Percentiles rank a stretch among this genome's conserved stretches.
These are phyloP conservation scores for Fusarium multiceps DNA, from an alignment of 2,329 filamentous ascomycete genomes.

Conservation along the genomic window DNA sequence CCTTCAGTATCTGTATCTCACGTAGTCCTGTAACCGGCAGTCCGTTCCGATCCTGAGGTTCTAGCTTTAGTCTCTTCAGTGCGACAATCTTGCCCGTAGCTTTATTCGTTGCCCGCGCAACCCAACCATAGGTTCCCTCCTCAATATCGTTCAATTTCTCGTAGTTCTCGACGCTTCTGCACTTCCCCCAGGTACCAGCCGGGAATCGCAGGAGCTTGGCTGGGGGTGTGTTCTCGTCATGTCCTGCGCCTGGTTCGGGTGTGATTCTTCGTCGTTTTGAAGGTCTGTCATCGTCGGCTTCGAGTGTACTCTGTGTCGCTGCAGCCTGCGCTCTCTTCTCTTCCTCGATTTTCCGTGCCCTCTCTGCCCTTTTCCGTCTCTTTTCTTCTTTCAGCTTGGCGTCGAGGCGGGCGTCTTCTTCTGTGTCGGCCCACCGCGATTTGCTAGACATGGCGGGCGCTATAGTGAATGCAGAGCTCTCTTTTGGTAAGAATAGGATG, in stretches of 20 bases:
- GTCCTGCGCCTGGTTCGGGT: conserved; percentile 53
- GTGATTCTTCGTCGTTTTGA: conserved; percentile 72
- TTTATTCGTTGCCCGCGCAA: conserved; percentile 82
- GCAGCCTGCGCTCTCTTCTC: conserved; percentile 52
- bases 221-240: conserved; percentile 36
- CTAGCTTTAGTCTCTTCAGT: conserved; percentile 92
- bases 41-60: conserved; percentile 76
- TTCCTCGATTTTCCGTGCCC: conserved; percentile 75
- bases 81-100: conserved; percentile 85
- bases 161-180: conserved; percentile 85
- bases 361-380: conserved; percentile 84
- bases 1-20: conserved; percentile 91
- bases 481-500: neutral
- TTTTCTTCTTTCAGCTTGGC: conserved; percentile 87
- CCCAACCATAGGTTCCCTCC: conserved; percentile 95
- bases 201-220: conserved; percentile 78
- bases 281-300: conserved; percentile 54
- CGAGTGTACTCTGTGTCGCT: conserved; percentile 29
- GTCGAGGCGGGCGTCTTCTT: conserved; percentile 81
- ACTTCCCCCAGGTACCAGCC: conserved; percentile 72
- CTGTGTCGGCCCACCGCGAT: conserved; percentile 90
- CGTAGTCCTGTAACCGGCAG: conserved; percentile 92
- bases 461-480: neutral
- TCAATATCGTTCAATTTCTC: conserved; percentile 96
- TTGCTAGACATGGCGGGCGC: conserved; percentile 66